Base-by-base conservation (phyloP, 2,329 filamentous ascomycete genomes). In the Lachnellula arida region DNA sequence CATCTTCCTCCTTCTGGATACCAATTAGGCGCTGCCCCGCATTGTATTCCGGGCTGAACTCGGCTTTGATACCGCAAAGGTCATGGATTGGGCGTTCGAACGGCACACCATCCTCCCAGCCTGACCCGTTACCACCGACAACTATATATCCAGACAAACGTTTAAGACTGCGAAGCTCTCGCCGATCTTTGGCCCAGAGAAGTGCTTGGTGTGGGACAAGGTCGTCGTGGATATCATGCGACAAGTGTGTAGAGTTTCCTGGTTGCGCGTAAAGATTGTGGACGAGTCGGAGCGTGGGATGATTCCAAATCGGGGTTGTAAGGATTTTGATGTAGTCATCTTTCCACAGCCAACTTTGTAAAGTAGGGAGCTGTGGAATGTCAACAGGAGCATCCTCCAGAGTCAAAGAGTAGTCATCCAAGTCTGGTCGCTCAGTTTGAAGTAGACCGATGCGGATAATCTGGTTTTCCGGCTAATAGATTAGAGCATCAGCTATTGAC, bases 171-270 rank as follows among this genome's bases (percentile, higher is more conserved):
- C 37, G 54, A 19, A 56, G 46, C 37, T 56, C 54, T 17, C 14
- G 15, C 23, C 14, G 8, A 11, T 56, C 51, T 32, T 54, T 56
- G 19, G 54, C 54, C 54, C 54, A 56, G 23, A 53, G 40, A 7
- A 56, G 51, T 19, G 54, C 46, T 44, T 56, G 43, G 12, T 54
- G 46, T 8, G 50, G 44, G 14, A 56, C 39, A 11, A 56, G 17
- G 25, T 56, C 37, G 14, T 43, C 25, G n/a, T 35, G 49, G 12
- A 39, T 4, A 11, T 51, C 17, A 32, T 6, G 25, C 32, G 14
- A 49, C 9, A n/a, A 53, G 9, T n/a, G 6, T 6, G 6, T 43
- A 23, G 19, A 14, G 15, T 19, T 23, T 12, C 17, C n/a, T 6
- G 15, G 8, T 23, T 25, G n/a, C 8, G 42, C 9, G 19, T 2